Evolutionary conservation across 2,329 filamentous ascomycete species (phyloP).

Genomic region (Colletotrichum tanaceti): DNA sequence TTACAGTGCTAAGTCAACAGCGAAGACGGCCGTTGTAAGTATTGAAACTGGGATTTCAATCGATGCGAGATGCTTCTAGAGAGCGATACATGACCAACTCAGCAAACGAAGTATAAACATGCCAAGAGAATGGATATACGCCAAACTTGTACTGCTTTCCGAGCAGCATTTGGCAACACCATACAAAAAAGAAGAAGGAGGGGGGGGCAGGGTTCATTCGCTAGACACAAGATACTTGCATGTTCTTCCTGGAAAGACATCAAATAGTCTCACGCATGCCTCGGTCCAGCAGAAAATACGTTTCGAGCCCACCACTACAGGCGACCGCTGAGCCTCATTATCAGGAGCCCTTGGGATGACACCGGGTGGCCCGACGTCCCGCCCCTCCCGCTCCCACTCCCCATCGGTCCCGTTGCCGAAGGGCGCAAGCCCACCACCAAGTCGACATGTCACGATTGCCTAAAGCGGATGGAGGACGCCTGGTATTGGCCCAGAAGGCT

Average conservation of each 20-base stretch:
- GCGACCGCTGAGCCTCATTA: background rate
- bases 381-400: conserved; percentile 23
- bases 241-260: background rate
- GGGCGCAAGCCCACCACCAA: conserved; percentile 3
- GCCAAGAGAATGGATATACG: background rate
- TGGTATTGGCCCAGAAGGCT: conserved; percentile 23
- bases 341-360: background rate
- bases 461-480: conserved; percentile 6
- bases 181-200: background rate
- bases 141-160: background rate
- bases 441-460: conserved; percentile 25
- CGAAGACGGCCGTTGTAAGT: background rate
- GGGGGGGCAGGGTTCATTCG: background rate
- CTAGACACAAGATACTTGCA: background rate
- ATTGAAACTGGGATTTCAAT: no score
- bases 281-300: conserved; percentile 26
- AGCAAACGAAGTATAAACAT: no score
- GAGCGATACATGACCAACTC: background rate
- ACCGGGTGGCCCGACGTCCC: conserved; percentile 31
- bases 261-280: conserved; percentile 1
- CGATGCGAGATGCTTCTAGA: background rate
- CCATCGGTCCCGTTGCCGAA: conserved; percentile 25
- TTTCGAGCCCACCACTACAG: background rate
- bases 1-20: background rate
- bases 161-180: background rate